Evolutionary conservation across 2,329 filamentous ascomycete genomes (phyloP).

Genomic region (Fusarium veterinarium): DNA sequence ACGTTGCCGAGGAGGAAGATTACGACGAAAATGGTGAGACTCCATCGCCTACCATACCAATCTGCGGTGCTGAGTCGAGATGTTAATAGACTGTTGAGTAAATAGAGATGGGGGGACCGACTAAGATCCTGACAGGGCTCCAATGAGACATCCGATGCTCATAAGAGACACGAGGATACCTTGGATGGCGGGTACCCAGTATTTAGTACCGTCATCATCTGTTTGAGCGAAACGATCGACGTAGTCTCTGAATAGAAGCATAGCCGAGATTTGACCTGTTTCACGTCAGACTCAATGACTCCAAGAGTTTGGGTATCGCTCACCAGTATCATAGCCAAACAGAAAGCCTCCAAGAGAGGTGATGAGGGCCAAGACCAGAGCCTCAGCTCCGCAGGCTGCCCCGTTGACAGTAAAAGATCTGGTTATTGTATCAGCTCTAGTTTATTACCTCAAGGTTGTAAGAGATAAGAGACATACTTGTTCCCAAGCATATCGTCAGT

Average conservation of each 20-base stretch:
- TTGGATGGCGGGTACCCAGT: conserved; percentile 56
- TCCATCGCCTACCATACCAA: conserved; percentile 67
- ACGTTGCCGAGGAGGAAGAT: conserved; percentile 73
- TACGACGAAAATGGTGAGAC: conserved; percentile 62
- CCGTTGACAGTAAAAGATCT: conserved; percentile 57
- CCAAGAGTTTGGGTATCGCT: conserved; percentile 45
- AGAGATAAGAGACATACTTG: neutral
- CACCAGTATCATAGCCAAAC: conserved; percentile 73
- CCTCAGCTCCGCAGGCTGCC: conserved; percentile 55
- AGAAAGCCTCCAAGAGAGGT: conserved; percentile 71
- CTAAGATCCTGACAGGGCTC: conserved; percentile 64
- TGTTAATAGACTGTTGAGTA: conserved; percentile 42
- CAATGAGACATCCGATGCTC: conserved; percentile 66
- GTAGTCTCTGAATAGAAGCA: conserved; percentile 65
- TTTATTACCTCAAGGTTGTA: neutral
- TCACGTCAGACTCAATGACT: neutral
- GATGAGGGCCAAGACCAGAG: conserved; percentile 59
- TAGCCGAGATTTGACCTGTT: conserved; percentile 63
- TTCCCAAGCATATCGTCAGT: conserved; percentile 22
- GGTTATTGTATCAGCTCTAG: neutral
- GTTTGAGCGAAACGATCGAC: conserved; percentile 67
- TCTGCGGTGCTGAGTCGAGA: conserved; percentile 60
- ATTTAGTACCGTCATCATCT: conserved; percentile 53
- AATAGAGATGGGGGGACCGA: no score
- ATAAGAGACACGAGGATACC: conserved; percentile 68